Evolutionary conservation across 2,329 filamentous ascomycete species (phyloP).

Genomic region (Colletotrichum viniferum): DNA sequence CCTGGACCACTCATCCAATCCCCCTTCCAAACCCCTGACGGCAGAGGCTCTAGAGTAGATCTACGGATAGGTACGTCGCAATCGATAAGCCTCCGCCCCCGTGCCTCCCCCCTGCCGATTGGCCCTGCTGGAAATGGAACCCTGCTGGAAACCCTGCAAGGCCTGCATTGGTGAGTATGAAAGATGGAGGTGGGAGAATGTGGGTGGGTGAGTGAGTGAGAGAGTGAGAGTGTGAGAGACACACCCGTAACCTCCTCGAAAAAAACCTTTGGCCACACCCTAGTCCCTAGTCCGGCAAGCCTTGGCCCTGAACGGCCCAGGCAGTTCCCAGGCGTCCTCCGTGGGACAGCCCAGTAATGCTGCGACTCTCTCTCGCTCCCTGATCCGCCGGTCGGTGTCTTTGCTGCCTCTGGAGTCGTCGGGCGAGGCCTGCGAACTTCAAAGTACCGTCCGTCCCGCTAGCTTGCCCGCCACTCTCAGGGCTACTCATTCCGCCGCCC

Average conservation of each 20-base stretch:
- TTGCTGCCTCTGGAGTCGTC: conserved; percentile 5
- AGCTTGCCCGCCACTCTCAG: conserved; percentile 18
- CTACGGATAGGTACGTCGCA: not conserved
- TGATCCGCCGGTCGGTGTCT: not conserved
- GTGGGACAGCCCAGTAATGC: conserved; percentile 14
- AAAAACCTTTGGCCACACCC: conserved; percentile 11
- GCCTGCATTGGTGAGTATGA: not conserved
- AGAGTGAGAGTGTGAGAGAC: not conserved
- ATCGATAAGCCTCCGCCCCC: conserved; percentile 15
- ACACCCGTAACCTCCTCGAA: not conserved
- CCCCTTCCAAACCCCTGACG: not conserved
- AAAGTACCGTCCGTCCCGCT: conserved; percentile 10
- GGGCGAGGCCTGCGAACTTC: not conserved
- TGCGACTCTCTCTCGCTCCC: not conserved
- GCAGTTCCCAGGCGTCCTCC: not conserved
- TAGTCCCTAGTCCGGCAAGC: conserved; percentile 6
- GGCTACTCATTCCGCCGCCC: conserved; percentile 18
- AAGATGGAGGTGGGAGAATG: not conserved
- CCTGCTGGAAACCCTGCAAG: not conserved
- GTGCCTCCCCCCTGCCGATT: conserved; percentile 2
- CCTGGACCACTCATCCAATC: not conserved
- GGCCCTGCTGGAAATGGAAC: not conserved
- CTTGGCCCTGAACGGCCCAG: not conserved
- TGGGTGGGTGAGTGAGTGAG: not conserved
- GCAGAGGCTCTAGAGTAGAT: not conserved